These are phyloP conservation scores for Choanephora cucurbitarum DNA, from an alignment of 371 early-diverging fungal species.

Conservation along the genomic window DNA sequence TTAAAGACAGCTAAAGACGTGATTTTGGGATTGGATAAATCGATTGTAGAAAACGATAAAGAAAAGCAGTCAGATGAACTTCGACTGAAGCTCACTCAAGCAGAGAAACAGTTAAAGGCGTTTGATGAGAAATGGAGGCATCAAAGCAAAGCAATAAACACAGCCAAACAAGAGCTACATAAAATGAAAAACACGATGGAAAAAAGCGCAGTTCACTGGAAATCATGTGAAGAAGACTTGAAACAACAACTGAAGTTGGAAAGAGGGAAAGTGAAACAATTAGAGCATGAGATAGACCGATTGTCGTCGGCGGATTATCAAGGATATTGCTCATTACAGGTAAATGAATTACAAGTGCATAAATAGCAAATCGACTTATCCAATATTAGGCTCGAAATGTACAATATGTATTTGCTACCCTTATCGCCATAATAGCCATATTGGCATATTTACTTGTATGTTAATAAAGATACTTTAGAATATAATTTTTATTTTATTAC, in stretches of 20 bases:
- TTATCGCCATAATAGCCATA: conserved; percentile 20
- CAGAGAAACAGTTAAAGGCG: conserved; percentile 9
- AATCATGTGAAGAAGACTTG: too few species aligned
- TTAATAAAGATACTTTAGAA: too few species aligned
- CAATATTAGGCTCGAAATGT: conserved; percentile 11
- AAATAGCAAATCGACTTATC: neutral
- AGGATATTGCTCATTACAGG: conserved; percentile 19
- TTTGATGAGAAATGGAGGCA: conserved; percentile 20
- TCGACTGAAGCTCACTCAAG: conserved; percentile 11
- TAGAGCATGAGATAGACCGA: conserved; percentile 6
- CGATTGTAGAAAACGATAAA: conserved; percentile 17
- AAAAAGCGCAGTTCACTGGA: too few species aligned
- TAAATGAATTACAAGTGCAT: too few species aligned
- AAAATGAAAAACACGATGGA: too few species aligned
- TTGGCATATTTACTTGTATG: conserved; percentile 20
- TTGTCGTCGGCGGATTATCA: too few species aligned
- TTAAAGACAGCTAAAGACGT: conserved; percentile 30
- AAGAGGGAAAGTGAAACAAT: conserved; percentile 9
- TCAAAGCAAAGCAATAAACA: conserved; percentile 23
- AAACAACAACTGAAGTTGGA: too few species aligned
- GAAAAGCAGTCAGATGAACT: conserved; percentile 22
- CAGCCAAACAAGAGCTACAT: conserved; percentile 25
- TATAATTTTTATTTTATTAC: too few species aligned
- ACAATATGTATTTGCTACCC: conserved; percentile 9
- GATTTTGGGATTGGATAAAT: conserved; percentile 25